Evolutionary conservation across 805 yeast species (phyloP).

Genomic region (Ascoidea rubescens): DNA sequence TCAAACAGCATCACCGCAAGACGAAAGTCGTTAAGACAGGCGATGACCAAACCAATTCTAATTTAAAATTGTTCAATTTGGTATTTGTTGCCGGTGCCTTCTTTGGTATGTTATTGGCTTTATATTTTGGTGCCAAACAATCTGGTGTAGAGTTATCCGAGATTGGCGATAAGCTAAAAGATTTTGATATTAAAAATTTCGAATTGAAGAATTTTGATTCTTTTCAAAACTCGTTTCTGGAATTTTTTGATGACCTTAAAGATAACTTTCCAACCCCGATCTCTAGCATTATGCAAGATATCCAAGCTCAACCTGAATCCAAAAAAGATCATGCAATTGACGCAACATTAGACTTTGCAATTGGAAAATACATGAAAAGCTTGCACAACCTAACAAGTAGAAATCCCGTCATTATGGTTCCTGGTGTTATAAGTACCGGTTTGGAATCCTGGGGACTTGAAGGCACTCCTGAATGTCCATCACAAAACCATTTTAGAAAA

Average conservation of each 20-base stretch:
- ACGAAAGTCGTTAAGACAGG: too few species aligned
- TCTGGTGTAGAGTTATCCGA: neutral
- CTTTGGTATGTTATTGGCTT: neutral
- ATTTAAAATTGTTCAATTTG: too few species aligned
- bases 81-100: neutral
- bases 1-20: too few species aligned
- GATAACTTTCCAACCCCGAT: constrained; percentile 7
- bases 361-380: constrained; percentile 51
- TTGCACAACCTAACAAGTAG: constrained; percentile 40
- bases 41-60: neutral
- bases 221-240: neutral
- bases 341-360: constrained; percentile 74
- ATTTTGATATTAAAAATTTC: neutral
- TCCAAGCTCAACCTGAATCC: constrained; percentile 1
- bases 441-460: constrained; percentile 84
- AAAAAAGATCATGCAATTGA: constrained; percentile 17
- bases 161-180: neutral
- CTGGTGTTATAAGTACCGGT: constrained; percentile 94
- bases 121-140: neutral
- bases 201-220: neutral
- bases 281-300: constrained; percentile 7
- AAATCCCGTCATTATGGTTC: constrained; percentile 81
- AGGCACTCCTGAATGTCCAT: constrained; percentile 70
- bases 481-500: constrained; percentile 74
- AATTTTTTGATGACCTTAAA: constrained; percentile 4